Base-by-base conservation (phyloP, 805 yeast species). In the Saccharomycopsis amapae region DNA sequence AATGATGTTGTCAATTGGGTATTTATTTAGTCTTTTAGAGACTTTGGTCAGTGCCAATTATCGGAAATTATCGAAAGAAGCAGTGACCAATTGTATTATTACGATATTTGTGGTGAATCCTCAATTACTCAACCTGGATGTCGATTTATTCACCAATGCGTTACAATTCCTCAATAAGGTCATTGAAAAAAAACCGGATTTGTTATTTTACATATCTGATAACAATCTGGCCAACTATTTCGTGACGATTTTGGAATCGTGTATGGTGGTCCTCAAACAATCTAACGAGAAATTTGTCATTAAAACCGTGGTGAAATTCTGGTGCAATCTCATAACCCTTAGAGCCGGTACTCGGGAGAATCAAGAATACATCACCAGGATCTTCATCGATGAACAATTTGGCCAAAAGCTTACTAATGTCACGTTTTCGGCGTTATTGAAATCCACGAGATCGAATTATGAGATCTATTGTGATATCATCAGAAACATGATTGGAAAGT, bases 381-480 rank as follows among this genome's bases (percentile, higher is more conserved):
- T 66, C 35, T 60, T 51, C 55, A 26, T 39, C 15, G 66, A 45
- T 54, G 53, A 48, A 50, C 7, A 26, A 26, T 26, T 26, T 26
- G 67, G 55, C 39, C 56, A 42, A 53, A 56, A 46, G 3, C 45
- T 62, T 39, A 55, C 75, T 47, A 62, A 58, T 62, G 53, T 55
- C 13, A 56, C 68, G 2, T 48, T 75, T 60, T 49, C 64, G 53
- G 68, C 72, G 49, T 54, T 81, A 60, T 56, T 80, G 59, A 75
- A 68, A 44, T 55, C 74, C 13, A 65, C 69, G 4, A 63, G 90
- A 52, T 81, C 89, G 0, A 78, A 76, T 48, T 58, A 81, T 34
- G 85, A 78, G 12, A 63, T 65, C 38, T 82, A 68, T 58, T 75
- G 76, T 33, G 78, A 76, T 17, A 56, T 78, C 1, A 61, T 79